phyloP scores from a whole-genome alignment of 495 filamentous ascomycete species.

The Emericellopsis terricola region DNA sequence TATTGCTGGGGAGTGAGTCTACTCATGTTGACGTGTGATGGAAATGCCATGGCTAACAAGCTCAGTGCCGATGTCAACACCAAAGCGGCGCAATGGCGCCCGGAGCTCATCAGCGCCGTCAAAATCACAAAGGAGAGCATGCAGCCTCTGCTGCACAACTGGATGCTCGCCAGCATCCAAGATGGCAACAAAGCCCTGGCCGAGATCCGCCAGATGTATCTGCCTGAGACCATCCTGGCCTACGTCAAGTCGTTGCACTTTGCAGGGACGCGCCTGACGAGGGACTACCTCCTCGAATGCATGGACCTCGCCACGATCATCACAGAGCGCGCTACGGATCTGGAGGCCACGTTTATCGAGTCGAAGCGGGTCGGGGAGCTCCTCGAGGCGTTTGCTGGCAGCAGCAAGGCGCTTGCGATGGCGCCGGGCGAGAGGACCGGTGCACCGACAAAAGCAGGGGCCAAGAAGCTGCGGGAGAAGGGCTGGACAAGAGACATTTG shows the following conservation, averaged over 20 bases:
- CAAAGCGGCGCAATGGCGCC: no score
- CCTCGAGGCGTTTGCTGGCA: constrained; percentile 51
- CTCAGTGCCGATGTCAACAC: neutral
- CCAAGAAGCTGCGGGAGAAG: constrained; percentile 33
- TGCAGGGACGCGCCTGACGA: constrained; percentile 41
- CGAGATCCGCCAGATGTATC: constrained; percentile 49
- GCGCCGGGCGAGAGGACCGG: constrained; percentile 31
- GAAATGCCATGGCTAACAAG: neutral
- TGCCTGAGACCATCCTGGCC: constrained; percentile 69
- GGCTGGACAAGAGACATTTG: constrained; percentile 35
- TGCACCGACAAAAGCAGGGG: constrained; percentile 15
- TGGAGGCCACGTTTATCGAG: constrained; percentile 45
- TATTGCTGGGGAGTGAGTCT: constrained; percentile 22
- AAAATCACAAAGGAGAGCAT: constrained; percentile 23
- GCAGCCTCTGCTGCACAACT: constrained; percentile 23
- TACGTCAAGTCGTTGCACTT: constrained; percentile 60
- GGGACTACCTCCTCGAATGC: constrained; percentile 49
- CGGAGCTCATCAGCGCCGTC: no score
- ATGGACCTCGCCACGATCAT: constrained; percentile 61
- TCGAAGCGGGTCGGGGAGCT: constrained; percentile 60
- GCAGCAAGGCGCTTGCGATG: constrained; percentile 55
- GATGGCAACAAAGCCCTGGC: constrained; percentile 25
- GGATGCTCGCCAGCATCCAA: constrained; percentile 18
- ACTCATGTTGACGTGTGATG: constrained; percentile 1
- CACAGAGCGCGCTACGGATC: constrained; percentile 42